These are phyloP conservation scores for Globisporangium nagaii DNA, from an alignment of 352 stramenopile genomes.

Conservation along the genomic window DNA sequence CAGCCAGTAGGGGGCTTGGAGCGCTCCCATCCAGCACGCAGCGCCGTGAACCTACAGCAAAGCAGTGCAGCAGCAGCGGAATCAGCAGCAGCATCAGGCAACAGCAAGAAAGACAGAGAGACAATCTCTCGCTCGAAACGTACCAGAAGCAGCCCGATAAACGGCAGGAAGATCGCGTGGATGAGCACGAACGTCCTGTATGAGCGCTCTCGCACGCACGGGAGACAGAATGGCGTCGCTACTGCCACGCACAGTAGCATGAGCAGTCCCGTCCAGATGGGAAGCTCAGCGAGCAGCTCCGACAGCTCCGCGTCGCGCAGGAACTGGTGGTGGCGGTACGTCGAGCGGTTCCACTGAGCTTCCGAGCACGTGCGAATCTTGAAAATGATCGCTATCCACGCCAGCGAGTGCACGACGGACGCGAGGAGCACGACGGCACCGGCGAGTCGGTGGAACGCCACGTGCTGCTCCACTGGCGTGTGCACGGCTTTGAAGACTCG, in stretches of 20 bases:
- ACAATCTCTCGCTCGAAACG: background rate
- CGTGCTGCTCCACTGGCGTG: constrained; percentile 25
- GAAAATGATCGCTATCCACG: constrained; percentile 26
- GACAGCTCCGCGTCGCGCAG: constrained; percentile 12
- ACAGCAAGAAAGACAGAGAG: background rate
- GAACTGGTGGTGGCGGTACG: constrained; percentile 10
- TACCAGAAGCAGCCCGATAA: constrained; percentile 26
- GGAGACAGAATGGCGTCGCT: constrained; percentile 20
- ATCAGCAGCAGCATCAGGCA: background rate
- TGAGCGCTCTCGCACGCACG: constrained; percentile 10
- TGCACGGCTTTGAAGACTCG: background rate
- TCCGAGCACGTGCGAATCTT: constrained; percentile 7
- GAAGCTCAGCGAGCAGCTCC: constrained; percentile 12
- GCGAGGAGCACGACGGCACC: constrained; percentile 20
- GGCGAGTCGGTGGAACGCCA: constrained; percentile 30
- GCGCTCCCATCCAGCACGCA: constrained; percentile 21
- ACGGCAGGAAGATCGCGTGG: constrained; percentile 27
- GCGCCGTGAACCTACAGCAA: constrained; percentile 42
- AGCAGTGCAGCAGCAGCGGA: background rate
- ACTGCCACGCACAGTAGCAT: constrained; percentile 24
- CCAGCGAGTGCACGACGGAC: constrained; percentile 26
- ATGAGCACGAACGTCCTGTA: constrained; percentile 25
- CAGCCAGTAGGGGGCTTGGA: constrained; percentile 33
- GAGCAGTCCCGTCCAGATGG: constrained; percentile 36
- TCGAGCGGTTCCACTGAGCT: constrained; percentile 17